Evolutionary conservation across 257 asterid species (phyloP), one percentile per base, ranked within the genome.

Genomic region (Jacaranda copaia): DNA sequence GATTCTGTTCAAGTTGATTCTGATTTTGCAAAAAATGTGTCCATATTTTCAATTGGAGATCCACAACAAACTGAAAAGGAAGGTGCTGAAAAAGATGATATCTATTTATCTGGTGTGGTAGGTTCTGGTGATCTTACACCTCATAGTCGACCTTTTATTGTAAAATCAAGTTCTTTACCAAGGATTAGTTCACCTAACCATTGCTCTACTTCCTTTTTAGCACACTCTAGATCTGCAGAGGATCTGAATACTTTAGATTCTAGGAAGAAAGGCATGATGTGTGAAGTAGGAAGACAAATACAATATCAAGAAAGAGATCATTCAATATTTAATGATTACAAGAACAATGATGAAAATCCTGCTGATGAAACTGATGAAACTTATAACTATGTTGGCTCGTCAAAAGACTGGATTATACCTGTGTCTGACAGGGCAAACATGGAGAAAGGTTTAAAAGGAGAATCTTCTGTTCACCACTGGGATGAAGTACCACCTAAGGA

Each of bases 361-460:
- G 89, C 77, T 74, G 88, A 85, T 79, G 94, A 84, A 70, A 79
- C 73, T 39, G 86, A 81, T 14, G 87, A 75, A 59, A 64, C 79
- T 62, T 87, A 85, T 82, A 87, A 87, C 84, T 91, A 84, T 80
- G 86, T 72, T 55, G 90, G 85, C 63, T 87, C 91, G 18, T 90
- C 98, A 42, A 93, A 90, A 81, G 92, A 96, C 79, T 96, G 98
- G 99, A 86, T 91, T 65, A 42, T 93, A 77, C 98, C 99, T 64
- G 87, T 63, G 12, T 70, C 85, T 0, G 89, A 90, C 68, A 90
- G 89, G 83, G 88, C 61, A 36, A 77, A 58, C 75, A 58, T 16
- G 81, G 85, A 78, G 73, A 88, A 81, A 78, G 75, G 65, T 70
- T 49, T 66, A 65, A 51, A 63, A 42, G 86, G 88, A 63, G 85